Conservation (phyloP, 2,329 filamentous ascomycete species). For the Trichoderma asperellum region DNA sequence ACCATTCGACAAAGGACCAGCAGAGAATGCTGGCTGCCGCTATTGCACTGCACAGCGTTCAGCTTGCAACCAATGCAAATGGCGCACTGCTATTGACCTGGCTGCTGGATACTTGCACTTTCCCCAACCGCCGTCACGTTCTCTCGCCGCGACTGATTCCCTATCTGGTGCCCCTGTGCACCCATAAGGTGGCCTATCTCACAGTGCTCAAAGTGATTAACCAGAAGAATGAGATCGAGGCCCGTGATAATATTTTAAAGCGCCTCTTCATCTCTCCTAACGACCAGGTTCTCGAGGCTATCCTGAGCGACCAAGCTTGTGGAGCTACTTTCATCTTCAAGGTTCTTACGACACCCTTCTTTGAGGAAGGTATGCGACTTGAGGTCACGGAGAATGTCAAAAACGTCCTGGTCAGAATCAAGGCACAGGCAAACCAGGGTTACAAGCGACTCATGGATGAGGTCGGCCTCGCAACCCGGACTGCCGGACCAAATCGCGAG, state of each 20-base stretch:
- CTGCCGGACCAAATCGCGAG: slow-evolving; percentile 49
- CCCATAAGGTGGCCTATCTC: slow-evolving; percentile 96
- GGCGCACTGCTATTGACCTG: slow-evolving; percentile 92
- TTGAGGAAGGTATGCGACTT: slow-evolving; percentile 85
- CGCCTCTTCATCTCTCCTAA: slow-evolving; percentile 91
- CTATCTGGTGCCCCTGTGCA: slow-evolving; percentile 92
- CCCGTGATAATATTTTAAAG: slow-evolving; percentile 84
- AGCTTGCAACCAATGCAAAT: slow-evolving; percentile 94
- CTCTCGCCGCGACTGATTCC: slow-evolving; percentile 90
- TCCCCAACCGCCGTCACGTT: slow-evolving; percentile 87
- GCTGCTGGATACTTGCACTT: slow-evolving; percentile 98
- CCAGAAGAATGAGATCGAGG: slow-evolving; percentile 91
- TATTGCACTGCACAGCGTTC: slow-evolving; percentile 95
- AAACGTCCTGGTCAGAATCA: slow-evolving; percentile 83
- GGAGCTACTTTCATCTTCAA: slow-evolving; percentile 98
- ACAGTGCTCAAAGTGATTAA: slow-evolving; percentile 99
- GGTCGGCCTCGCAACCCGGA: slow-evolving; percentile 80
- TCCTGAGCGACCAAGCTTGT: slow-evolving; percentile 87
- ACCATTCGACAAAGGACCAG: slow-evolving; percentile 92
- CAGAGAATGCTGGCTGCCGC: slow-evolving; percentile 92
- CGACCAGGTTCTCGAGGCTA: slow-evolving; percentile 85
- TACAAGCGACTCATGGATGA: slow-evolving; percentile 99
- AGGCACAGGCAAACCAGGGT: slow-evolving; percentile 90
- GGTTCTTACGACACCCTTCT: slow-evolving; percentile 94
- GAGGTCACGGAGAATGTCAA: slow-evolving; percentile 93